phyloP scores from a whole-genome alignment of 192 early-diverging fungal species.

The Rhizophagus sp. region DNA sequence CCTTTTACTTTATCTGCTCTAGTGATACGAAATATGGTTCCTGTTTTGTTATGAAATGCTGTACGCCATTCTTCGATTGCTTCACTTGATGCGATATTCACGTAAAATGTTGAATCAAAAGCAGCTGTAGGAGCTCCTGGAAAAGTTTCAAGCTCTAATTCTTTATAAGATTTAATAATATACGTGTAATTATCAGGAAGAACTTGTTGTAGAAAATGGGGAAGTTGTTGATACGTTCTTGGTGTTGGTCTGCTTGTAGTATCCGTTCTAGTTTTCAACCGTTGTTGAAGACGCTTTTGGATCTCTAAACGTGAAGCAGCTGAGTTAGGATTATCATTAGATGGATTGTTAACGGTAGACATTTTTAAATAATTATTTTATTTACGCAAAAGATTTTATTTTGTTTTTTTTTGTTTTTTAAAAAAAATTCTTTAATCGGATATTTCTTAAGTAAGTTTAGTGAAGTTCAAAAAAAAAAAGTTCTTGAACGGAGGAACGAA shows the following conservation, averaged over 20 bases:
- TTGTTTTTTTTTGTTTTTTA: neutral
- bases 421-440: neutral
- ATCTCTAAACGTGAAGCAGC: slow-evolving; percentile 5
- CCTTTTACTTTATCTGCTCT: slow-evolving; percentile 31
- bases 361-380: neutral
- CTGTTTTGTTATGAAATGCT: slow-evolving; percentile 27
- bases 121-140: slow-evolving; percentile 14
- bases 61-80: slow-evolving; percentile 25
- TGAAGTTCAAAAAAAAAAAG: neutral
- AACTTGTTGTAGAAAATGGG: slow-evolving; percentile 7
- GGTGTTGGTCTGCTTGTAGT: slow-evolving; percentile 26
- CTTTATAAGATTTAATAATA: slow-evolving; percentile 32
- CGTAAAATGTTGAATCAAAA: slow-evolving; percentile 27
- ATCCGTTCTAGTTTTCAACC: slow-evolving; percentile 15
- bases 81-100: slow-evolving; percentile 21
- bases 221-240: slow-evolving; percentile 18
- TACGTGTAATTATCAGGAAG: slow-evolving; percentile 30
- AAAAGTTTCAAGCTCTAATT: slow-evolving; percentile 4
- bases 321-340: neutral
- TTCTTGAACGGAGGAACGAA: neutral
- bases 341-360: neutral
- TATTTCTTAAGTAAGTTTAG: neutral
- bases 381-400: neutral
- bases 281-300: slow-evolving; percentile 18
- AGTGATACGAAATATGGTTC: slow-evolving; percentile 30